phyloP scores from a whole-genome alignment of 352 stramenopile genomes.

The Globisporangium orthogonon region DNA sequence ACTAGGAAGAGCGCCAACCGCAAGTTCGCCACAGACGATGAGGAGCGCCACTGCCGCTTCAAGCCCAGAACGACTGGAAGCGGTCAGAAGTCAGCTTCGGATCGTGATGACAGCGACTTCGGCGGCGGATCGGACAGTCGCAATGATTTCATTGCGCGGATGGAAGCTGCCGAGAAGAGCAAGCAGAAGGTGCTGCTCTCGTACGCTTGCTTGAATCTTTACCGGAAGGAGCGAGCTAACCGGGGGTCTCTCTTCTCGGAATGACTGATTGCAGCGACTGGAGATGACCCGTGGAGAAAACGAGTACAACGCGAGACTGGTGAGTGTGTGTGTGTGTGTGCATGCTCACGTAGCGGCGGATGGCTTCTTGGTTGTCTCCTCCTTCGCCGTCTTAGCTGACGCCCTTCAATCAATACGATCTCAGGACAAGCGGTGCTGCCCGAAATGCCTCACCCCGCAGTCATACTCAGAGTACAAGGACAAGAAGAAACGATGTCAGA shows the following conservation, averaged over 20 bases:
- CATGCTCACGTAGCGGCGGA: neutral
- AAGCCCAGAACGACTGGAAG: constrained; percentile 19
- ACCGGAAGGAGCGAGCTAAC: neutral
- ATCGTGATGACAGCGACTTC: constrained; percentile 18
- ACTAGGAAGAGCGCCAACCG: constrained; percentile 28
- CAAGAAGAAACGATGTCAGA: constrained; percentile 85
- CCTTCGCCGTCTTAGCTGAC: neutral
- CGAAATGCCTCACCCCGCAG: constrained; percentile 55
- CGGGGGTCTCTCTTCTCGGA: neutral
- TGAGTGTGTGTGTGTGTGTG: constrained; percentile 9
- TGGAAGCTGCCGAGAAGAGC: constrained; percentile 76
- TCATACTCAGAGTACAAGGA: constrained; percentile 81
- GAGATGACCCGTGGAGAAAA: constrained; percentile 68
- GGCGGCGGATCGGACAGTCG: constrained; percentile 5
- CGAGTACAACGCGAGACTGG: constrained; percentile 58
- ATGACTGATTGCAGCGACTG: constrained; percentile 38
- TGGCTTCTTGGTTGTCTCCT: neutral
- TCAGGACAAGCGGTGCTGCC: constrained; percentile 78
- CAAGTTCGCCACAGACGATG: constrained; percentile 66
- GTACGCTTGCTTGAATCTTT: neutral
- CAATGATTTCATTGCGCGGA: constrained; percentile 58
- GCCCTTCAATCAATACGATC: neutral
- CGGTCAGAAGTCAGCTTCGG: constrained; percentile 18
- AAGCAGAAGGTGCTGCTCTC: constrained; percentile 48
- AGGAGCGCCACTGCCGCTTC: constrained; percentile 72